These are phyloP conservation scores for Tetrapisispora taiwanensis DNA, from an alignment of 805 yeast genomes.

Conservation along the genomic window DNA sequence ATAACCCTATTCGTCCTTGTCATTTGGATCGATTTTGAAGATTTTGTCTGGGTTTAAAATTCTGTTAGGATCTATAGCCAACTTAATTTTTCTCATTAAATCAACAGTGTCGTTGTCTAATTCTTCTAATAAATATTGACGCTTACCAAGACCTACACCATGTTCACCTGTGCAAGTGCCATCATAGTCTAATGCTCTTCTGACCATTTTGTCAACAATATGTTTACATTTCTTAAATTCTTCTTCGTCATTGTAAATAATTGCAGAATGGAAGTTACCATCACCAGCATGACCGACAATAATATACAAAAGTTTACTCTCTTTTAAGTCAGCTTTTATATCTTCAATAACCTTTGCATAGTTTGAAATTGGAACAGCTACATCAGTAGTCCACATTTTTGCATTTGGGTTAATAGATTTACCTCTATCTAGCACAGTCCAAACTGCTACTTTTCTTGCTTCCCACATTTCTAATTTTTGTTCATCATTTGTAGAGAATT, in stretches of 20 bases:
- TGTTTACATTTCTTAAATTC: constrained; percentile 37
- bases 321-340: constrained; percentile 49
- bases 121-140: constrained; percentile 50
- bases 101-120: constrained; percentile 59
- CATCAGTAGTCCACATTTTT: constrained; percentile 66
- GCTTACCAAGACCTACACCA: constrained; percentile 74
- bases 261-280: constrained; percentile 67
- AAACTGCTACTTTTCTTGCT: constrained; percentile 61
- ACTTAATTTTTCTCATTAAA: constrained; percentile 62
- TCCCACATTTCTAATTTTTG: constrained; percentile 63
- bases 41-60: constrained; percentile 73
- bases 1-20: constrained; percentile 5
- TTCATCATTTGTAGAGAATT: constrained; percentile 52
- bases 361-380: constrained; percentile 68
- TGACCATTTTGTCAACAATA: constrained; percentile 52
- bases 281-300: constrained; percentile 78
- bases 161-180: constrained; percentile 87
- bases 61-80: constrained; percentile 64
- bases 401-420: constrained; percentile 36
- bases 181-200: constrained; percentile 55
- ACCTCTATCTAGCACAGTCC: constrained; percentile 63
- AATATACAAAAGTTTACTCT: constrained; percentile 43
- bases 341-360: constrained; percentile 53
- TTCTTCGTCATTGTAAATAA: constrained; percentile 46
- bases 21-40: constrained; percentile 53